These are phyloP conservation scores for Suillus lakei DNA, from an alignment of 768 basidiomycete genomes.

Conservation along the genomic window DNA sequence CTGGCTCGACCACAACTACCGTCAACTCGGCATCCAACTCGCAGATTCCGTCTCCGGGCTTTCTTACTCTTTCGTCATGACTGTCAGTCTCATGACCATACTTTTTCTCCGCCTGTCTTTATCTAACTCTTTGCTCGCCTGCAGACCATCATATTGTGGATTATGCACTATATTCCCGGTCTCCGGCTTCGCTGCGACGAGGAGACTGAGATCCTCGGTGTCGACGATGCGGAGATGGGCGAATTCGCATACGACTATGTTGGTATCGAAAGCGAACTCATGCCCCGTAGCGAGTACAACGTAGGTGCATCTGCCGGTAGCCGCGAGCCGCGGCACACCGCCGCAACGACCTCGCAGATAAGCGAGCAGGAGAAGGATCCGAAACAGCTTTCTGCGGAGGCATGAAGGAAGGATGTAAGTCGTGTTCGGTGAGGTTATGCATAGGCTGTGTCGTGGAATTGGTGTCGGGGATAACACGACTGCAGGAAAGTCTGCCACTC, in stretches of 20 bases:
- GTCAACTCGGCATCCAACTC: constrained; percentile 86
- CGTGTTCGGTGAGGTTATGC: background rate
- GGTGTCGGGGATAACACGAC: background rate
- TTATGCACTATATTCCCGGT: constrained; percentile 87
- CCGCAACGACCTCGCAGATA: constrained; percentile 27
- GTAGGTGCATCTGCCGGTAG: constrained; percentile 31
- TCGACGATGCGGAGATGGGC: constrained; percentile 90
- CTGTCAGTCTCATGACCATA: constrained; percentile 47
- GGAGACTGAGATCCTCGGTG: constrained; percentile 77
- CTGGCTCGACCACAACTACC: constrained; percentile 83
- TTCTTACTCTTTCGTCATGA: constrained; percentile 76
- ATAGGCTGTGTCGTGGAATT: background rate
- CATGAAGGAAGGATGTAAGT: background rate
- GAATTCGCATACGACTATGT: constrained; percentile 92
- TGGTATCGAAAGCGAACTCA: constrained; percentile 62
- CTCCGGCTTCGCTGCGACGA: constrained; percentile 70
- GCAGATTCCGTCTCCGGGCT: constrained; percentile 74
- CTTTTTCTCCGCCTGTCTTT: background rate
- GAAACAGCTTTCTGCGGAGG: background rate
- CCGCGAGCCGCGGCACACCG: constrained; percentile 40
- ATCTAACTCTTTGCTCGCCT: background rate
- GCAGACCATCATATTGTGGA: constrained; percentile 81
- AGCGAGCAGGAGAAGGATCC: constrained; percentile 32
- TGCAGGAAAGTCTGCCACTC: background rate
- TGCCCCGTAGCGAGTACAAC: constrained; percentile 36